Evolutionary conservation across 805 yeast genomes (phyloP), one percentile per base, ranked within the genome.

Genomic region (Citeromyces matritensis): DNA sequence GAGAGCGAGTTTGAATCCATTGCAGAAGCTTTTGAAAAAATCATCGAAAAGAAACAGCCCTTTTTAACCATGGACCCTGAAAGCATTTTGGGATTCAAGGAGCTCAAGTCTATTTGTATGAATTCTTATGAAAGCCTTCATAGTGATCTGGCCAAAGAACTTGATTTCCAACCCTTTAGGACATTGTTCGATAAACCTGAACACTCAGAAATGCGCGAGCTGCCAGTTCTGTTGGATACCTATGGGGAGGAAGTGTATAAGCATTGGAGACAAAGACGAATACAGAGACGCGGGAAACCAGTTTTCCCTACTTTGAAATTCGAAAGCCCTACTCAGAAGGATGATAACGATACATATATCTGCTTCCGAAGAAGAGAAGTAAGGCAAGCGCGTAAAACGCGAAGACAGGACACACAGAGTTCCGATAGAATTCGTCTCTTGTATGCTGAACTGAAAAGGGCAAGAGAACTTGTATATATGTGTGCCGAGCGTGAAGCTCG

Each of bases 291-390:
- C 17, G 96, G 96, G 23, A 68, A 69, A 42, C 53, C 79, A 4
- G 68, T 91, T 13, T 66, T 72, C 41, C 94, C 96, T 4, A 52
- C 64, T 10, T 60, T 91, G 31, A 81, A 75, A 49, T 85, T 82
- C 49, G 96, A 86, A 56, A 86, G 82, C 42, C 71, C 70, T 34
- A 51, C 49, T 26, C 91, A 83, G 36, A 85, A 85, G 46, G 96
- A 86, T 45, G 96, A 86, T 45, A 70, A 69, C 37, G 96, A 91
- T 51, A 97, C 98, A 2, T 91, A 91, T 52, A 78, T 84, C 26
- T 84, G 96, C 58, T 91, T 91, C 62, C 71, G 98, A 45, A 74
- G 95, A 42, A 78, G 98, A 52, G 97, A 86, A 47, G 78, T 84
- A 40, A 73, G 98, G 41, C 96, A 82, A 48, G 91, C 93, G 21